A percentile compares a stretch with the other conserved stretches of the same genome.
Conservation (phyloP, 371 early-diverging fungal species). For the Paramicrosporidium saccamoebae region DNA sequence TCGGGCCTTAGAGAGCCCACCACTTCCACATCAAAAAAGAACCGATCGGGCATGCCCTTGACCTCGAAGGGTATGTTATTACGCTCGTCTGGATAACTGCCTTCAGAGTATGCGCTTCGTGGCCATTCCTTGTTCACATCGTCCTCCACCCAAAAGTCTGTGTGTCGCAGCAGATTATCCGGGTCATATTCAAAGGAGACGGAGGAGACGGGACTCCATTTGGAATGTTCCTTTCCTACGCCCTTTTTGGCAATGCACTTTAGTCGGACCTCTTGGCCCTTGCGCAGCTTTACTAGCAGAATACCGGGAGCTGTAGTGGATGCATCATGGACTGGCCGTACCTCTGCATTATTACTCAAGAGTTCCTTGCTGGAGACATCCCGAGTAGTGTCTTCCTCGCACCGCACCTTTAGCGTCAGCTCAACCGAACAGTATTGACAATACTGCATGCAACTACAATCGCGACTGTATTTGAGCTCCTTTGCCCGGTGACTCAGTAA, state of each 20-base stretch:
- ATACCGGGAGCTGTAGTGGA: conserved; percentile 27
- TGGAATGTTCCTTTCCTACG: conserved; percentile 87
- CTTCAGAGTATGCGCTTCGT: no score
- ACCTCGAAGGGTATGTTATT: conserved; percentile 33
- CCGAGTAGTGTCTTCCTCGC: conserved; percentile 28
- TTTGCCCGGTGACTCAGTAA: conserved; percentile 37
- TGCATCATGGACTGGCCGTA: conserved; percentile 25
- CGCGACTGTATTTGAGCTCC: conserved; percentile 42
- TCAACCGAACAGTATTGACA: conserved; percentile 71
- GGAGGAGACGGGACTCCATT: conserved; percentile 86
- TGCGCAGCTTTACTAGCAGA: conserved; percentile 58
- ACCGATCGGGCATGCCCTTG: conserved; percentile 42
- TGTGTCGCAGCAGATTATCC: conserved; percentile 67
- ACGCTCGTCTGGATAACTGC: conserved; percentile 7
- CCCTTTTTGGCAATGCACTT: conserved; percentile 70
- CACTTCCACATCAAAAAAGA: conserved; percentile 64
- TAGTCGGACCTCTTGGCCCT: conserved; percentile 63
- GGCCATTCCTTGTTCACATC: conserved; percentile 59
- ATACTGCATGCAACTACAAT: conserved; percentile 61
- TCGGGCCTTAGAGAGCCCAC: conserved; percentile 61
- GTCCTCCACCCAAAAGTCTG: conserved; percentile 84
- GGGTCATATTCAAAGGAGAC: conserved; percentile 91
- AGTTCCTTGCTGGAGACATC: conserved; percentile 55
- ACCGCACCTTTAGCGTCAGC: conserved; percentile 44
- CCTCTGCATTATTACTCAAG: conserved; percentile 28